A percentile compares a stretch with the other conserved stretches of the same genome.
Evolutionary conservation across 148 eudicot genomes (phyloP).

Genomic region (Talinum fruticosum): DNA sequence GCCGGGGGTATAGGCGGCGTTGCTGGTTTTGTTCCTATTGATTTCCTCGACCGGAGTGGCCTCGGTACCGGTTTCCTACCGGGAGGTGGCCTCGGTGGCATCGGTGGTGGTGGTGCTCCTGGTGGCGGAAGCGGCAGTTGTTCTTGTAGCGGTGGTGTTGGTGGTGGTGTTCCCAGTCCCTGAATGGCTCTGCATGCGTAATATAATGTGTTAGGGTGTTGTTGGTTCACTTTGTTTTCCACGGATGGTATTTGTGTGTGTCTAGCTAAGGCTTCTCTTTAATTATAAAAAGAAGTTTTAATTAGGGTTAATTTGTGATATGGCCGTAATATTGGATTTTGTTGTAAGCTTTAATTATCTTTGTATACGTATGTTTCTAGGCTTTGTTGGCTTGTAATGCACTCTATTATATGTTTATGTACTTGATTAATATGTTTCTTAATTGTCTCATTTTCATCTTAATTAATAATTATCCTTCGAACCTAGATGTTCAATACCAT

Average conservation of each 20-base stretch:
- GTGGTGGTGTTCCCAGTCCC: background rate
- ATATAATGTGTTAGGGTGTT: background rate
- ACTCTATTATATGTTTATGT: background rate
- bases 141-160: conserved; percentile 26
- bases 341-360: background rate
- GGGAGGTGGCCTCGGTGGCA: conserved; percentile 29
- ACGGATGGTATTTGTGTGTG: too few relatives aligned
- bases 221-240: background rate
- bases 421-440: background rate
- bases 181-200: background rate
- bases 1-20: conserved; percentile 46
- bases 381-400: background rate
- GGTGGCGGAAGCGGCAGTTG: conserved; percentile 30
- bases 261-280: too few relatives aligned
- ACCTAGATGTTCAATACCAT: too few relatives aligned
- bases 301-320: too few relatives aligned
- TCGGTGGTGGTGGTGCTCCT: conserved; percentile 19
- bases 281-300: too few relatives aligned
- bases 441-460: background rate
- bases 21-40: conserved; percentile 42
- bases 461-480: too few relatives aligned
- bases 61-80: conserved; percentile 18
- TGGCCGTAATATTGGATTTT: background rate
- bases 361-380: background rate
- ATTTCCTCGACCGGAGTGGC: conserved; percentile 30